Percentiles rank a stretch among this genome's conserved stretches.
phyloP scores from a whole-genome alignment of 1,284 basidiomycete species.

The Trichosporon asahii region DNA sequence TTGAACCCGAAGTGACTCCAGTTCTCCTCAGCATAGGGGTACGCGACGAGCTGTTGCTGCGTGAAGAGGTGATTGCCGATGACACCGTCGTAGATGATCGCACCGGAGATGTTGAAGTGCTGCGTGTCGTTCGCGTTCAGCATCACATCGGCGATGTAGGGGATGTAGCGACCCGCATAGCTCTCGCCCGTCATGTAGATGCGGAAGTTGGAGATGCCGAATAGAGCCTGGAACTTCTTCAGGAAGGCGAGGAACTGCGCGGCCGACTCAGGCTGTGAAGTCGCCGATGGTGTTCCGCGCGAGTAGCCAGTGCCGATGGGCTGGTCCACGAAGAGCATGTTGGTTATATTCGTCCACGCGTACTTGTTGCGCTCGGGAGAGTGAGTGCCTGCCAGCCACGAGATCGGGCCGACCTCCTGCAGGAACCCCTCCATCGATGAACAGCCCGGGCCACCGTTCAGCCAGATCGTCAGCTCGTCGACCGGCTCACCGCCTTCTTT shows the following conservation, averaged over 20 bases:
- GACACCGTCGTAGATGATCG: conserved; percentile 35
- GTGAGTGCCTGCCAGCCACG: conserved; percentile 65
- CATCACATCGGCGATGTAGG: conserved; percentile 48
- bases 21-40: conserved; percentile 19
- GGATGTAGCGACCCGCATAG: conserved; percentile 52
- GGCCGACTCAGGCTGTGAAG: conserved; percentile 44
- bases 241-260: conserved; percentile 39
- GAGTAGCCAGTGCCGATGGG: conserved; percentile 79
- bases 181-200: conserved; percentile 41
- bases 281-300: conserved; percentile 65
- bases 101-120: conserved; percentile 30
- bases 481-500: conserved; percentile 24
- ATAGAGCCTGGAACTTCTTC: conserved; percentile 26
- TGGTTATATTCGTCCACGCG: conserved; percentile 70
- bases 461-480: conserved; percentile 35
- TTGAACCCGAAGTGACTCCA: conserved; percentile 26
- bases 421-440: conserved; percentile 71
- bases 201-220: conserved; percentile 30
- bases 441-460: conserved; percentile 53
- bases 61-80: conserved; percentile 55
- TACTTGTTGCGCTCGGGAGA: conserved; percentile 65
- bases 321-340: conserved; percentile 57
- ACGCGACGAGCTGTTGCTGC: conserved; percentile 63
- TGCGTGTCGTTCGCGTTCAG: conserved; percentile 29
- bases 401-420: conserved; percentile 77